These are phyloP conservation scores for Cladosporium sphaerospermum DNA, from an alignment of 2,329 filamentous ascomycete species.

Conservation along the genomic window DNA sequence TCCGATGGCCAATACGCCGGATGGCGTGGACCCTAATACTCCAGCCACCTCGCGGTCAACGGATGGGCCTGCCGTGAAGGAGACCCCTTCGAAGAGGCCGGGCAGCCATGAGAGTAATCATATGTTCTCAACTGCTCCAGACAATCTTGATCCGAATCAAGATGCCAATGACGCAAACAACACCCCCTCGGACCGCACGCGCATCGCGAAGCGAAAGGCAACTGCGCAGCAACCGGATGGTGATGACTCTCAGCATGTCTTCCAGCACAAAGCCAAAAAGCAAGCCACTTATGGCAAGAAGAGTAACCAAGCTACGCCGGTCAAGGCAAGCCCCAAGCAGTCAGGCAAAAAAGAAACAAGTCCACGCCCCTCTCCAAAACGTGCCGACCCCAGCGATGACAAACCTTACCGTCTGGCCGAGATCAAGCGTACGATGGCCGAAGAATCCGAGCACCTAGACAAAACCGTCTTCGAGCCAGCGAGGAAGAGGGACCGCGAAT, in stretches of 20 bases:
- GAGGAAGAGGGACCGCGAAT: too few species aligned
- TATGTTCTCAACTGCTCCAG: background rate
- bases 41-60: constrained; percentile 7
- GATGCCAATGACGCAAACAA: background rate
- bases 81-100: background rate
- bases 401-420: too few species aligned
- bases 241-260: constrained; percentile 2
- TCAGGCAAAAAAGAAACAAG: too few species aligned
- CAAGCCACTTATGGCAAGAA: background rate
- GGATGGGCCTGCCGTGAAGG: background rate
- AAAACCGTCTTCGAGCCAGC: too few species aligned
- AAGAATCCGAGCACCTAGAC: too few species aligned
- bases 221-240: background rate
- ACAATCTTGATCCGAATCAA: background rate
- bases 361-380: too few species aligned
- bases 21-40: background rate
- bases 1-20: background rate
- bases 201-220: background rate
- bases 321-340: too few species aligned
- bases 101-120: background rate
- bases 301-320: too few species aligned
- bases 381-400: too few species aligned
- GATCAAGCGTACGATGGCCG: too few species aligned
- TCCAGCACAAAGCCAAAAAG: background rate
- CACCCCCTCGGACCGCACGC: background rate